Evolutionary conservation across 345 rosid species (phyloP).

Genomic region (Pistacia atlantica): DNA sequence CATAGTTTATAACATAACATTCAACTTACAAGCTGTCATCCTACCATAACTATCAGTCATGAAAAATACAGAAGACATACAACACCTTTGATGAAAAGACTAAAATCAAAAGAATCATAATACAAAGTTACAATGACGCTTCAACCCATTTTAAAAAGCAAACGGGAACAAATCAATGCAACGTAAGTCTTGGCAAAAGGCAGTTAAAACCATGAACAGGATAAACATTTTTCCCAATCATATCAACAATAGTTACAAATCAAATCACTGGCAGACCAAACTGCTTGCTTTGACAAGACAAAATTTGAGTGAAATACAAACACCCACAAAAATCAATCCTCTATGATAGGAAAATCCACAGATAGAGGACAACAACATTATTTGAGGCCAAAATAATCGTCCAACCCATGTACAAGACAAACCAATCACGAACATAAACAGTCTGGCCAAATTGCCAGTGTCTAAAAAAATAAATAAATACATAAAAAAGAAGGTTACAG

Average conservation of each 20-base stretch:
- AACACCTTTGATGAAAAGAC: background rate
- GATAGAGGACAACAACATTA: background rate
- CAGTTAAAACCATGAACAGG: background rate
- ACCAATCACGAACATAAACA: background rate
- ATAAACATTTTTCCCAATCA: slow-evolving; percentile 3
- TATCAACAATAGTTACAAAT: background rate
- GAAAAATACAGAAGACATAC: background rate
- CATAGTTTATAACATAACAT: background rate
- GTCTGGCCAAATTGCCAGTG: background rate
- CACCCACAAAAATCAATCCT: slow-evolving; percentile 2
- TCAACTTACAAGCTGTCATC: background rate
- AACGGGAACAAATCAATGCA: background rate
- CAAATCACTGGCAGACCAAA: background rate
- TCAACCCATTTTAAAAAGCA: background rate
- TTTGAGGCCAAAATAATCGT: background rate
- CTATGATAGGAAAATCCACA: background rate
- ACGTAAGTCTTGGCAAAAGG: background rate
- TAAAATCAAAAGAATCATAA: background rate
- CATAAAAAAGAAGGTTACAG: background rate
- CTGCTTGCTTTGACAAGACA: background rate
- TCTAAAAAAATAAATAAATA: background rate
- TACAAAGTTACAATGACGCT: background rate
- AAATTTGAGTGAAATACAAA: background rate
- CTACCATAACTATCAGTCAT: background rate
- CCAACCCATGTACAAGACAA: background rate